Evolutionary conservation across 1,139 yeast species (phyloP).

Genomic region (Candida glucosophila): DNA sequence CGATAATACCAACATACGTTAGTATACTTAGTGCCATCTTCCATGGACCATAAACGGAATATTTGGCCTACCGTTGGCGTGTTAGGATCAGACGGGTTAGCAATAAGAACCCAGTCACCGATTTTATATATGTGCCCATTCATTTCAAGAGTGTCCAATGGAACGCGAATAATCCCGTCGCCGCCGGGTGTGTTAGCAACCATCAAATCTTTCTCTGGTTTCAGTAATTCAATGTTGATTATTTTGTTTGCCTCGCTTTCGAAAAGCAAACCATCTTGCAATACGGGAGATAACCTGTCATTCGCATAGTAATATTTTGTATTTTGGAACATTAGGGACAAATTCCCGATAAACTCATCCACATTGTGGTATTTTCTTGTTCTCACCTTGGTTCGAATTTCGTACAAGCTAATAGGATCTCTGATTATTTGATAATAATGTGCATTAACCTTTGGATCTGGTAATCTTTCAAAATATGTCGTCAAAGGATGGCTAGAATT

Average conservation of each 20-base stretch:
- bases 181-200: slow-evolving; percentile 55
- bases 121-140: slow-evolving; percentile 70
- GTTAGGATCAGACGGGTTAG: slow-evolving; percentile 77
- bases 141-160: slow-evolving; percentile 66
- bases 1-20: slow-evolving; percentile 97
- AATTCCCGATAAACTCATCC: slow-evolving; percentile 68
- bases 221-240: slow-evolving; percentile 64
- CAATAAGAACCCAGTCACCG: slow-evolving; percentile 91
- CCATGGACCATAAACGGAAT: slow-evolving; percentile 82
- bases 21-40: slow-evolving; percentile 79
- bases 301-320: slow-evolving; percentile 55
- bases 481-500: slow-evolving; percentile 42
- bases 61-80: slow-evolving; percentile 93
- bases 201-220: slow-evolving; percentile 75
- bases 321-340: slow-evolving; percentile 66
- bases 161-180: slow-evolving; percentile 53
- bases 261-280: slow-evolving; percentile 51
- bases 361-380: slow-evolving; percentile 74
- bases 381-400: slow-evolving; percentile 75
- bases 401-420: slow-evolving; percentile 75
- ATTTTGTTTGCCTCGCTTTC: slow-evolving; percentile 54
- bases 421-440: slow-evolving; percentile 58
- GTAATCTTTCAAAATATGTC: slow-evolving; percentile 71
- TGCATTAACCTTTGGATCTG: slow-evolving; percentile 58
- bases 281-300: slow-evolving; percentile 48